Evolutionary conservation across 768 basidiomycete genomes (phyloP).

Genomic region (Ramaria sp.): DNA sequence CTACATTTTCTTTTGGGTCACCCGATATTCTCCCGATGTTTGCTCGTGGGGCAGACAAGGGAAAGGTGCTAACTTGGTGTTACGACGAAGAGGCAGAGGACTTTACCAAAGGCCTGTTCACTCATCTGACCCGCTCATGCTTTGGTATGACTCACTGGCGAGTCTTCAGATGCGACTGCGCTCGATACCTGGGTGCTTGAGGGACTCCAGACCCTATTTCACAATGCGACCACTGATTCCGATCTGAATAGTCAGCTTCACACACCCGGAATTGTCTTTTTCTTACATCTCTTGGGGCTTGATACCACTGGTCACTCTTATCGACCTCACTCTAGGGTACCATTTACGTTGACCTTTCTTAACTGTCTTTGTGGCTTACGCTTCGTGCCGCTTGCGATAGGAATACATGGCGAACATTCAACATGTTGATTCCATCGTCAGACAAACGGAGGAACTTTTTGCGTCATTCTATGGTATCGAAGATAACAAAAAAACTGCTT

Average conservation of each 20-base stretch:
- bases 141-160: neutral
- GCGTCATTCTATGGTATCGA: constrained; percentile 53
- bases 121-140: neutral
- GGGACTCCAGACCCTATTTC: constrained; percentile 48
- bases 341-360: neutral
- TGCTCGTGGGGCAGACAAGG: constrained; percentile 54
- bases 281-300: constrained; percentile 73
- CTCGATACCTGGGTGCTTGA: constrained; percentile 75
- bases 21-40: constrained; percentile 91
- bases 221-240: constrained; percentile 47
- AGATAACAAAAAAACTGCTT: constrained; percentile 34
- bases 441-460: constrained; percentile 50
- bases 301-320: constrained; percentile 86
- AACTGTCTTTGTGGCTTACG: neutral
- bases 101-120: constrained; percentile 61
- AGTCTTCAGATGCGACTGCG: constrained; percentile 51
- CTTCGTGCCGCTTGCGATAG: constrained; percentile 20
- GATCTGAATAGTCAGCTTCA: constrained; percentile 40
- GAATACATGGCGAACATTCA: constrained; percentile 84
- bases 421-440: constrained; percentile 67
- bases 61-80: constrained; percentile 63
- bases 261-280: constrained; percentile 58
- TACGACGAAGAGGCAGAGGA: constrained; percentile 75
- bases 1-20: constrained; percentile 76
- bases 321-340: constrained; percentile 65